These are phyloP conservation scores for Tylopilus felleus DNA, from an alignment of 768 basidiomycete species.

Conservation along the genomic window DNA sequence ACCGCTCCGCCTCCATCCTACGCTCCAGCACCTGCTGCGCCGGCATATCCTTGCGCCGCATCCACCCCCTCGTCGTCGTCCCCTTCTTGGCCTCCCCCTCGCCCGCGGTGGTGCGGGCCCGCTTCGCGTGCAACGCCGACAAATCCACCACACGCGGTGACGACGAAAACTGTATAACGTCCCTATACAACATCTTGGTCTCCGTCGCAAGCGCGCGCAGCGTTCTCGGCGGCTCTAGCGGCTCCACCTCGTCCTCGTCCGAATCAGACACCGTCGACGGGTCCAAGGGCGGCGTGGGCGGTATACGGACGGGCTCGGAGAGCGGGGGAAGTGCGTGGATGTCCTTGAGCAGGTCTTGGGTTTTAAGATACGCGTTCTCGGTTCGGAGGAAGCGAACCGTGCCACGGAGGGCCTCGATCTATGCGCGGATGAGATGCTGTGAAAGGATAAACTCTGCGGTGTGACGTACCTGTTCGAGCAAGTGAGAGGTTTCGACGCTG, in stretches of 20 bases:
- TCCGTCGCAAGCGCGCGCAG: conserved; percentile 72
- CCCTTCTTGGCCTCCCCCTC: conserved; percentile 29
- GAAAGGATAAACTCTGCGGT: background rate
- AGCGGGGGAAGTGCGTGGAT: conserved; percentile 72
- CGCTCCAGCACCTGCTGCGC: conserved; percentile 78
- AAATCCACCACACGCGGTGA: conserved; percentile 86
- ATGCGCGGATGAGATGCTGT: conserved; percentile 11
- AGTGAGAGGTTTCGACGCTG: conserved; percentile 81
- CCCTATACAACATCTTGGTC: conserved; percentile 83
- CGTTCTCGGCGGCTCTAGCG: conserved; percentile 41
- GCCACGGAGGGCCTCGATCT: conserved; percentile 89
- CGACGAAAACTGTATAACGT: conserved; percentile 83
- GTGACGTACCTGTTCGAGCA: conserved; percentile 74
- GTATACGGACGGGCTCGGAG: conserved; percentile 43
- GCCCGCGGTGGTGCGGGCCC: conserved; percentile 33
- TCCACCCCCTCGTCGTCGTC: conserved; percentile 57
- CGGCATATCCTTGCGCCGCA: conserved; percentile 76
- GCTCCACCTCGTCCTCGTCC: conserved; percentile 56
- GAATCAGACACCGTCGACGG: conserved; percentile 67
- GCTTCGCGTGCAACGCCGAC: conserved; percentile 52
- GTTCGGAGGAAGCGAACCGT: conserved; percentile 90
- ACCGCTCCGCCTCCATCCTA: conserved; percentile 68
- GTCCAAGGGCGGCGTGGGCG: conserved; percentile 64
- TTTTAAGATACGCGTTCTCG: conserved; percentile 92
- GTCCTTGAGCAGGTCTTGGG: conserved; percentile 83